Percentiles rank a stretch among this genome's conserved stretches.
Conservation (phyloP, 2,329 filamentous ascomycete genomes). For the Atkinsonella texensis region DNA sequence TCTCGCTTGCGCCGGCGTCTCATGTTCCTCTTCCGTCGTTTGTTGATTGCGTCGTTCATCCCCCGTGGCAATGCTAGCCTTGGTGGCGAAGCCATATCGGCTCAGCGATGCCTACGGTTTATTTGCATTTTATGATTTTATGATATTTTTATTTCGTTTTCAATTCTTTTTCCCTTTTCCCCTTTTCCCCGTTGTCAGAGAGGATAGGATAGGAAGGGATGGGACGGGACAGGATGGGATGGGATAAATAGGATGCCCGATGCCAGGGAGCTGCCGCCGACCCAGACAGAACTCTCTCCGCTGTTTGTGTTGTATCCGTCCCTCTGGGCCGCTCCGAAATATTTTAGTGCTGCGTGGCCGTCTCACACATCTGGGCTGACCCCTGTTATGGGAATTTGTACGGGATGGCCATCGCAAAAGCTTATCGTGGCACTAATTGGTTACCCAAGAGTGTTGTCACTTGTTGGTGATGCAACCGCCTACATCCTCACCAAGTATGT, state of each 20-base stretch:
- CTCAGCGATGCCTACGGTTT: background rate
- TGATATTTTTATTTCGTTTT: background rate
- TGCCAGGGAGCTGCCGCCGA: background rate
- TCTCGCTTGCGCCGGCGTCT: constrained; percentile 5
- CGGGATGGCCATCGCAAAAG: background rate
- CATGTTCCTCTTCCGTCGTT: background rate
- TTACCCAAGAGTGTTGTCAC: background rate
- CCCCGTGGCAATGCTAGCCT: constrained; percentile 3
- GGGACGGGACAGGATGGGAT: too few relatives aligned
- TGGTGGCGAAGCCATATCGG: background rate
- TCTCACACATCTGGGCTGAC: background rate
- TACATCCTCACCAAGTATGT: background rate
- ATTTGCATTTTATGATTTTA: background rate
- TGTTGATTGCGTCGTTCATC: too few relatives aligned
- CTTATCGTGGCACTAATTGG: background rate
- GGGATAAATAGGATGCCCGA: too few relatives aligned
- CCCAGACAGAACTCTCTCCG: background rate
- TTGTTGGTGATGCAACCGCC: too few relatives aligned
- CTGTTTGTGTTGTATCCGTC: constrained; percentile 3
- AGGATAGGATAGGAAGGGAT: too few relatives aligned
- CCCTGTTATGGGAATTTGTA: background rate
- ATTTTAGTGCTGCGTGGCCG: background rate
- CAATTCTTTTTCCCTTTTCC: too few relatives aligned
- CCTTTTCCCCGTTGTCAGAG: too few relatives aligned
- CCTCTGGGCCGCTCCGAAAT: constrained; percentile 4